Conservation (phyloP, 2,329 filamentous ascomycete genomes). For the Graphilbum fragrans region DNA sequence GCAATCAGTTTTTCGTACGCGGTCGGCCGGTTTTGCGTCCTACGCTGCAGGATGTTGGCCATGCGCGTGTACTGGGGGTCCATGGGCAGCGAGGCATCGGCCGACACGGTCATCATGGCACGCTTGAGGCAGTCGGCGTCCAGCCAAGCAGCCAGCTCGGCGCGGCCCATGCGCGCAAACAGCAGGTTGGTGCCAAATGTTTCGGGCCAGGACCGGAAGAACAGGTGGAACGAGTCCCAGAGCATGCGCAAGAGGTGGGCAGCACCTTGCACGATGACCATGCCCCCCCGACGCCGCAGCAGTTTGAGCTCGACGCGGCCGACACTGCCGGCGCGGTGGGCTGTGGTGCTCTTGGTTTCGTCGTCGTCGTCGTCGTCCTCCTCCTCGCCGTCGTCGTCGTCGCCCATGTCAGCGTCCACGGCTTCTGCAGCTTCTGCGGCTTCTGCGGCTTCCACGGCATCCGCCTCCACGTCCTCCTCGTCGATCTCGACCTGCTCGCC, state of each 20-base stretch:
- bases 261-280: constrained; percentile 21
- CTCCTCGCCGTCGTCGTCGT: background rate
- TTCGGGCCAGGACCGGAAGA: constrained; percentile 61
- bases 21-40: constrained; percentile 35
- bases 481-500: constrained; percentile 16
- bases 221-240: constrained; percentile 50
- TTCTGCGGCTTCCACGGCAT: constrained; percentile 10
- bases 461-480: constrained; percentile 13
- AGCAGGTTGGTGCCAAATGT: constrained; percentile 58
- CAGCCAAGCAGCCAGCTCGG: constrained; percentile 47
- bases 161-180: constrained; percentile 50
- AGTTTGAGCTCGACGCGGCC: no score
- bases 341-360: background rate
- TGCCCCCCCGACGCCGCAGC: background rate
- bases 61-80: constrained; percentile 43
- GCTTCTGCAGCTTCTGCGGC: no score
- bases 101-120: constrained; percentile 45
- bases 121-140: constrained; percentile 47
- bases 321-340: no score
- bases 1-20: constrained; percentile 41
- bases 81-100: constrained; percentile 41
- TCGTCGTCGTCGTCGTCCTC: background rate
- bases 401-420: constrained; percentile 13
- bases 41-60: constrained; percentile 36
- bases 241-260: constrained; percentile 40